Evolutionary conservation across 2,329 filamentous ascomycete genomes (phyloP), one percentile per base, ranked within the genome.

Genomic region (Sporothrix inflata): DNA sequence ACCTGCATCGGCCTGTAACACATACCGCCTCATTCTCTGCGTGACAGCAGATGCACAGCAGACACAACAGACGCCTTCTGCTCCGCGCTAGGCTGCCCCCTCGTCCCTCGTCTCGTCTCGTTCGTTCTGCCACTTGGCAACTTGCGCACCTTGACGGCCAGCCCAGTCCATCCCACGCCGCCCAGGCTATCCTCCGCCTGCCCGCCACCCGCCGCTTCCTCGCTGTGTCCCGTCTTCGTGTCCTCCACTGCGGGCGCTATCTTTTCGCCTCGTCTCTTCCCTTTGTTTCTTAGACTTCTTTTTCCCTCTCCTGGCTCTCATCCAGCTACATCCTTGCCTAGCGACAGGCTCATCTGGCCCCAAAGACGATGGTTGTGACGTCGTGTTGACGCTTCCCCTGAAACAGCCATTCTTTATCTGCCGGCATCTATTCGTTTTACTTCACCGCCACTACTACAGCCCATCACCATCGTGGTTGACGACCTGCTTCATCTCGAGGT

Each of bases 71-170:
- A 34, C 30, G 30, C 30, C 30, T 34, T 60, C 16, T 21, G 1
- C 38, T 40, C 60, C 21, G 27, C 60, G 60, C 38, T 65, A 45
- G 60, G 12, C 60, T 45, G n/a, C 53, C 60, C 51, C 51, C 11
- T 63, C 57, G 57, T 42, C 34, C 3, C n/a, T 40, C 55, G 53
- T 27, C 19, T 47, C 42, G 24, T 47, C 63, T 30, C 19, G n/a
- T 34, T 49, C 30, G 19, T 14, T 19, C 30, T 61, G 55, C 38
- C 38, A 45, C 38, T 65, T 45, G 38, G 11, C 45, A 24, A 47
- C 42, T 34, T 49, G 63, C 40, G 63, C 63, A 66, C 63, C 63
- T 49, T 66, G 63, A 66, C 63, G 63, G 63, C 42, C 63, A 66
- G 11, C 60, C 24, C 27, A 16, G 55, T 1, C 30, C 55, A 40